Evolutionary conservation across 140 eudicot genomes (phyloP).

Genomic region (Cichorium intybus): DNA sequence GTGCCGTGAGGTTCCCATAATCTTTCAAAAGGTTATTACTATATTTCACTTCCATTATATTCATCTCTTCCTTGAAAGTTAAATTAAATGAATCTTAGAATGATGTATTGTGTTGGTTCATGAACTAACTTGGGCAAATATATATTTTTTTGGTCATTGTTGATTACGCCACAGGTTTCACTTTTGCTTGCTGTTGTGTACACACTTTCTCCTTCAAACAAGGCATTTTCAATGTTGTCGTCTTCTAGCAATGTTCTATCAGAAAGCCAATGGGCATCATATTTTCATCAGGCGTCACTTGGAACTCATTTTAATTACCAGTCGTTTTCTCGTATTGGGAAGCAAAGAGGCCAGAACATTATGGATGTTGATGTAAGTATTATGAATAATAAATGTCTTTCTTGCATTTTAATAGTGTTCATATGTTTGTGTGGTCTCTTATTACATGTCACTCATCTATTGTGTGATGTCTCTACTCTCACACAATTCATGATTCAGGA

Average conservation of each 20-base stretch:
- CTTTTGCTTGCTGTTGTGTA: constrained; percentile 68
- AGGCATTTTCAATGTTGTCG: constrained; percentile 30
- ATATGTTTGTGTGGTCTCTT: too few relatives aligned
- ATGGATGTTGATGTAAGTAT: constrained; percentile 46
- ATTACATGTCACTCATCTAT: too few relatives aligned
- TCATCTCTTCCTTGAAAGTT: background rate
- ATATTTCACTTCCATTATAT: too few relatives aligned
- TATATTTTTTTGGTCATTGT: constrained; percentile 13
- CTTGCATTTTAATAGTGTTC: too few relatives aligned
- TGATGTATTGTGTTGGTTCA: too few relatives aligned
- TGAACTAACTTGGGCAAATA: too few relatives aligned
- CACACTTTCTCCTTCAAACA: constrained; percentile 44
- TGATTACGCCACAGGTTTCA: constrained; percentile 58
- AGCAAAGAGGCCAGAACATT: constrained; percentile 23
- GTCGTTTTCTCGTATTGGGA: constrained; percentile 39
- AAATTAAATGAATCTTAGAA: background rate
- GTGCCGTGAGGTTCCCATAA: constrained; percentile 74
- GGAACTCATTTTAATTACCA: constrained; percentile 69
- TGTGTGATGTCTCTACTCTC: too few relatives aligned
- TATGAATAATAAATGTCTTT: background rate
- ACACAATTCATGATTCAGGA: too few relatives aligned
- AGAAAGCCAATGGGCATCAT: constrained; percentile 79
- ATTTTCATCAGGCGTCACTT: constrained; percentile 87
- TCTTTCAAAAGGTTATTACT: constrained; percentile 82
- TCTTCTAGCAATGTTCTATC: constrained; percentile 36